Base-by-base conservation (phyloP, 257 asterid species). In the Solanum clarkiae region DNA sequence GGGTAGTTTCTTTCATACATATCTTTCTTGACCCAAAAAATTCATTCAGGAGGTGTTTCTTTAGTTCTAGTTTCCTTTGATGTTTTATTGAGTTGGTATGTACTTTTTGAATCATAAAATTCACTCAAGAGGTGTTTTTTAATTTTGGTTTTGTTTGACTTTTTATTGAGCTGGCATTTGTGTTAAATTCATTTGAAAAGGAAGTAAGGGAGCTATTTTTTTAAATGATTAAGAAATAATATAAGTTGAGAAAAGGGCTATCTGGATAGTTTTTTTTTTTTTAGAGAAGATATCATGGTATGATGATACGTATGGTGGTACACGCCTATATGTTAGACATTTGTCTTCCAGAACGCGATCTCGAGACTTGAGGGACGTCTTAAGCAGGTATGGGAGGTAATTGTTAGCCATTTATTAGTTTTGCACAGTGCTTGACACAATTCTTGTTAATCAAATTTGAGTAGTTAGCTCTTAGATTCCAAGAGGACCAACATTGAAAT, bases 371-470 rank as follows among this genome's bases (percentile, higher is more conserved):
- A 93, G 89, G 65, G 93, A 92, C 29, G 77, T 92, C 70, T 92
- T 92, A 75, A 86, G 92, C 90, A 79, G 89, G 88, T 92, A 92
- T 45, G 93, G 94, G 66, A 92, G 94, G 94, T 92, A 82, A 65
- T 5, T 7, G 42, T 71, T 82, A 15, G 29, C 47, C 16, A 8
- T n/a, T 36, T 20, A 12, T 16, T 17, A 42, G 49, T 63, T 75
- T 77, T 10, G 18, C 11, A 20, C 22, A 24, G 36, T 51, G 45
- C 29, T 51, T 15, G 82, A 18, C 6, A 4, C 42, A 49, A 57
- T 4, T 40, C 22, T 45, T 45, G 62, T 49, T 16, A 10, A 24
- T 51, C 20, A 24, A 75, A 24, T 75, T 74, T 77, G 45, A 51
- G 45, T 77, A 15, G 15, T 51, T 77, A 45, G 4, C 51, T 8